Evolutionary conservation across 108 stramenopile genomes (phyloP).

Genomic region (Stephanodiscus triporus): DNA sequence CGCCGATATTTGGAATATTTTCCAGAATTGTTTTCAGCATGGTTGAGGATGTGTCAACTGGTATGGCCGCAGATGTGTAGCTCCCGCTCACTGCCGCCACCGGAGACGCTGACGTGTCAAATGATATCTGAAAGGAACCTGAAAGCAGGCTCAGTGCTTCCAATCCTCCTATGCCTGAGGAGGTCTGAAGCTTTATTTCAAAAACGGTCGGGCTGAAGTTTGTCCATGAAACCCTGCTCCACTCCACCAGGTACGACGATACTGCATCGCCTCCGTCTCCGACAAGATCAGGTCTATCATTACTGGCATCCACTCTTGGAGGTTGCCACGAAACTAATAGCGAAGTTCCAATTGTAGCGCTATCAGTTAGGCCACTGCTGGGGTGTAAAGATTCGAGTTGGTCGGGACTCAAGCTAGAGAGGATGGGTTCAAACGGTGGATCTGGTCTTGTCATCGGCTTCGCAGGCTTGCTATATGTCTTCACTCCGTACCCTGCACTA

Average conservation of each 20-base stretch:
- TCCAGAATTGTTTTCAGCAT: slow-evolving; percentile 72
- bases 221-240: slow-evolving; percentile 53
- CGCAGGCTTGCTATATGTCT: slow-evolving; percentile 41
- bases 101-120: slow-evolving; percentile 33
- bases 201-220: slow-evolving; percentile 42
- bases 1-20: slow-evolving; percentile 73
- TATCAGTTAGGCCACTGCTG: slow-evolving; percentile 17
- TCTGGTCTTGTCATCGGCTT: slow-evolving; percentile 60
- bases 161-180: slow-evolving; percentile 27
- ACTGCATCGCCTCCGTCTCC: slow-evolving; percentile 61
- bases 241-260: slow-evolving; percentile 59
- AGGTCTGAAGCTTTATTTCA: slow-evolving; percentile 41
- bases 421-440: slow-evolving; percentile 51
- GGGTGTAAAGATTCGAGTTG: slow-evolving; percentile 18
- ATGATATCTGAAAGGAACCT: slow-evolving; percentile 40
- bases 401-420: slow-evolving; percentile 34
- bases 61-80: slow-evolving; percentile 46
- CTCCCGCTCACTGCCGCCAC: slow-evolving; percentile 26
- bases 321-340: slow-evolving; percentile 54
- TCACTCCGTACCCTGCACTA: slow-evolving; percentile 49
- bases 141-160: slow-evolving; percentile 34
- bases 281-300: slow-evolving; percentile 50
- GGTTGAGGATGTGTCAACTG: slow-evolving; percentile 30
- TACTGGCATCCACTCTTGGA: slow-evolving; percentile 41
- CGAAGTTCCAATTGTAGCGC: slow-evolving; percentile 48